Base-by-base conservation (phyloP, 768 basidiomycete species). In the Lactarius deliciosus region DNA sequence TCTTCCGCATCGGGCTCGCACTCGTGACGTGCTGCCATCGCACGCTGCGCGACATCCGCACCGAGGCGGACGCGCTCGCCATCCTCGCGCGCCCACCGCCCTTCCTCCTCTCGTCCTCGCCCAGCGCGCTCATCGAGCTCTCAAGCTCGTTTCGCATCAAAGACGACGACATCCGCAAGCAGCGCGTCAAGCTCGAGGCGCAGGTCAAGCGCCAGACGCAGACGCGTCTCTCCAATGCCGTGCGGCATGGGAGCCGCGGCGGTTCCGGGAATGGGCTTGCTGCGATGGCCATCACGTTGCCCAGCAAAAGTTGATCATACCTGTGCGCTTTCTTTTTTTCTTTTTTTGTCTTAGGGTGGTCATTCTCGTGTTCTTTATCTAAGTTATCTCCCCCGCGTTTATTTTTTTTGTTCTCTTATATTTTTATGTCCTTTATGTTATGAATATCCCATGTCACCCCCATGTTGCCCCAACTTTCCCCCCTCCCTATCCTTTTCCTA, bases 161-260 rank as follows among this genome's bases (percentile, higher is more conserved):
- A 72, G 91, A 92, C 70, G 91, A 92, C 64, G 90, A 92, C 65
- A 68, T 93, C 18, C 83, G 85, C 32, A 92, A 91, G 72, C 88
- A 89, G 70, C 84, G 91, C 3, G 73, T 82, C 38, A 92, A 92
- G 73, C 84, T 92, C 79, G 88, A 90, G 70, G 85, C 84, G n/a
- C 86, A 88, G 67, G 80, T 86, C 38, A 90, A 88, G 72, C 80
- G 85, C 47, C 86, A 88, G 65, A 78, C 79, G 20, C 82, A 80
- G 50, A 72, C 73, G 3, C 79, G 81, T 22, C 58, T 70, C 5
- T 58, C 65, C 7, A 54, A 53, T 10, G 57, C 69, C 4, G 25
- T 47, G 11, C 41, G 64, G 50, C n/a, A 53, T 32, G 64, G 63
- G 22, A 61, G 40, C 22, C 62, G 53, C 2, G 8, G 18, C 38